Conservation (phyloP, 1,284 basidiomycete species). For the Austroboletus novae-zelandiae region DNA sequence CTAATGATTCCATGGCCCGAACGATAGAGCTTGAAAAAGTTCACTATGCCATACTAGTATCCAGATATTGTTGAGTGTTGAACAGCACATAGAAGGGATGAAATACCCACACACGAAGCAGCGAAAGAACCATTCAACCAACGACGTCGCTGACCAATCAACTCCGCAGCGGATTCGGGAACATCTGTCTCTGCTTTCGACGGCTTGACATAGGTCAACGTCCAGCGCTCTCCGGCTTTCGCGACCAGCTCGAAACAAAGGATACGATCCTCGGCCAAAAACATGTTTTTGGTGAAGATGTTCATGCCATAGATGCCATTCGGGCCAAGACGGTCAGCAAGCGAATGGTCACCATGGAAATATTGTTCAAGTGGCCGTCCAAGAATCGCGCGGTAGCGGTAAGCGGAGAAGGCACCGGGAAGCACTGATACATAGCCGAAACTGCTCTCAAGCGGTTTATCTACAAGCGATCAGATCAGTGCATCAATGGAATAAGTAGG, state of each 20-base stretch:
- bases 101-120: constrained; percentile 76
- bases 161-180: constrained; percentile 84
- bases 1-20: constrained; percentile 84
- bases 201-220: constrained; percentile 91
- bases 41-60: constrained; percentile 81
- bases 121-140: constrained; percentile 98
- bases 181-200: constrained; percentile 96
- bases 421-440: constrained; percentile 96
- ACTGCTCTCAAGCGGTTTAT: constrained; percentile 91
- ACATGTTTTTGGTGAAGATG: constrained; percentile 97
- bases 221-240: constrained; percentile 86
- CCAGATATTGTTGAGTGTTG: neutral
- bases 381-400: constrained; percentile 87
- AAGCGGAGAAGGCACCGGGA: constrained; percentile 96
- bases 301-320: constrained; percentile 98
- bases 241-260: constrained; percentile 96
- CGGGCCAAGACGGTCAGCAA: constrained; percentile 87
- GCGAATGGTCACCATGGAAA: constrained; percentile 96
- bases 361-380: constrained; percentile 95
- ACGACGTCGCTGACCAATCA: constrained; percentile 93
- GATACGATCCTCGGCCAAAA: constrained; percentile 94
- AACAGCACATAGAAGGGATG: neutral
- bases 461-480: constrained; percentile 35
- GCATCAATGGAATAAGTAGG: neutral
- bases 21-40: constrained; percentile 90